Percentiles rank a stretch among this genome's conserved stretches.
Evolutionary conservation across 108 stramenopile species (phyloP).

Genomic region (Cylindrotheca closterium): DNA sequence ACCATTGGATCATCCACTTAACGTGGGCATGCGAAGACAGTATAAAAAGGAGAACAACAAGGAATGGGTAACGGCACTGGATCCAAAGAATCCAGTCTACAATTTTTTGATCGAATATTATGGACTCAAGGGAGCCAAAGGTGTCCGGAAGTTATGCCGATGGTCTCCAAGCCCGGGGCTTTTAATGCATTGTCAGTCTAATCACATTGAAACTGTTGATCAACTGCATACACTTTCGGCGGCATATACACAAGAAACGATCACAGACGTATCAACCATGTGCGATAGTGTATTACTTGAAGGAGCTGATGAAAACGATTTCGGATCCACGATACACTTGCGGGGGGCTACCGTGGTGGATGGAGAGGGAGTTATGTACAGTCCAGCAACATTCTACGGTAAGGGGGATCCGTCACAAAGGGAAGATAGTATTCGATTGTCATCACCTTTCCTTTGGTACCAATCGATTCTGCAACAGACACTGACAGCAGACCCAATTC

Average conservation of each 20-base stretch:
- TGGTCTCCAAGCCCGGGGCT: conserved; percentile 64
- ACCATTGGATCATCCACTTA: conserved; percentile 28
- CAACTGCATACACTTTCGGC: conserved; percentile 2
- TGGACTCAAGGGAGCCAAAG: conserved; percentile 73
- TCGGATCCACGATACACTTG: conserved; percentile 49
- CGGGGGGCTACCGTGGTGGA: conserved; percentile 42
- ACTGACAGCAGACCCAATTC: conserved; percentile 63
- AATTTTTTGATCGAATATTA: conserved; percentile 89
- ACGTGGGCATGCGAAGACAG: conserved; percentile 13
- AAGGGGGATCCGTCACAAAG: conserved; percentile 12
- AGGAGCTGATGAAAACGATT: conserved; percentile 62
- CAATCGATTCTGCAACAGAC: conserved; percentile 60
- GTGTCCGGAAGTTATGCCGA: conserved; percentile 46
- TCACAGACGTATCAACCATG: too few species aligned
- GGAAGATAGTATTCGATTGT: conserved; percentile 1
- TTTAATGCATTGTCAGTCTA: conserved; percentile 11
- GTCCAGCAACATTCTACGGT: conserved; percentile 48
- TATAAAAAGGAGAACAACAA: background rate
- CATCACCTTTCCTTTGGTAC: conserved; percentile 72
- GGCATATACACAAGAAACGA: background rate
- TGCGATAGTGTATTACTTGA: conserved; percentile 59
- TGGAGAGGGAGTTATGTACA: conserved; percentile 47
- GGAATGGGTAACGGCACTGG: conserved; percentile 38
- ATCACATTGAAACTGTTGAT: conserved; percentile 10
- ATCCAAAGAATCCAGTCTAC: conserved; percentile 78